These are phyloP conservation scores for Rhizopus delemar DNA, from an alignment of 371 early-diverging fungal species.

Conservation along the genomic window DNA sequence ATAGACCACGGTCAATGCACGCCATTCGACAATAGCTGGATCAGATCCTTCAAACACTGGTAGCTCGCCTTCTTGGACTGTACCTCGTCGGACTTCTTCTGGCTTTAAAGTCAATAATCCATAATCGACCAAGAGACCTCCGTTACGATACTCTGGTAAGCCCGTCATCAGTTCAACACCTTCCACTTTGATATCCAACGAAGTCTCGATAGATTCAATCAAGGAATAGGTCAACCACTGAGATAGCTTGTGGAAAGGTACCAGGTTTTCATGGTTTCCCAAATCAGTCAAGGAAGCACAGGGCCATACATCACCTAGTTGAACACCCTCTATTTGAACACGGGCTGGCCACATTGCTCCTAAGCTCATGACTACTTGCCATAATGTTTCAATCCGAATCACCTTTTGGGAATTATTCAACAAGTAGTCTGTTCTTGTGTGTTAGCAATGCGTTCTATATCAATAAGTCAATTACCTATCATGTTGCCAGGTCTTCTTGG, in stretches of 20 bases:
- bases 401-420: constrained; percentile 22
- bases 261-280: constrained; percentile 45
- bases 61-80: constrained; percentile 12
- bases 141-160: constrained; percentile 92
- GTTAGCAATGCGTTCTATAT: background rate
- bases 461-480: constrained; percentile 52
- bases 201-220: constrained; percentile 74
- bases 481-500: constrained; percentile 81
- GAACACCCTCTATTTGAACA: constrained; percentile 69
- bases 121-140: constrained; percentile 55
- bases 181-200: constrained; percentile 56
- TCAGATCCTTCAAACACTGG: constrained; percentile 81
- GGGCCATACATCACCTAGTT: constrained; percentile 93
- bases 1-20: constrained; percentile 84
- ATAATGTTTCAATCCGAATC: constrained; percentile 46
- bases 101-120: constrained; percentile 46
- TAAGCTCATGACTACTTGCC: constrained; percentile 76
- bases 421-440: constrained; percentile 44
- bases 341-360: constrained; percentile 59
- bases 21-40: constrained; percentile 89
- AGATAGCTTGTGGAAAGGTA: constrained; percentile 91
- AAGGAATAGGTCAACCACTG: constrained; percentile 95
- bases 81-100: constrained; percentile 25
- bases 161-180: constrained; percentile 80
- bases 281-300: constrained; percentile 53